Evolutionary conservation across 2,329 filamentous ascomycete genomes (phyloP), one percentile per base, ranked within the genome.

Genomic region (Bertia moriformis): DNA sequence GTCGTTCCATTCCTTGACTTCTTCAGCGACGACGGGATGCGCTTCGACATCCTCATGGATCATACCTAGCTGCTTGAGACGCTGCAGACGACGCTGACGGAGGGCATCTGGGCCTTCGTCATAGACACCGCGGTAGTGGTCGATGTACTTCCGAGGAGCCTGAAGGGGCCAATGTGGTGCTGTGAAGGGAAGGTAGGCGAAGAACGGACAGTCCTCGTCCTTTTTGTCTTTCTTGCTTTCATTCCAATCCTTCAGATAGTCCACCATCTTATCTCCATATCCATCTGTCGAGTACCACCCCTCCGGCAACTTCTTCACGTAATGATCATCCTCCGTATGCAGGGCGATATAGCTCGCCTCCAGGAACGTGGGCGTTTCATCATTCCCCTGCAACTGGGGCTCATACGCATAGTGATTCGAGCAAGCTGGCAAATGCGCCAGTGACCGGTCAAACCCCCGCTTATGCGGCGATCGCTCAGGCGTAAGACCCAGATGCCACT

Each of bases 151-250:
- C 38, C 59, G 52, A 0, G 72, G 71, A 0, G 71, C 71, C 46
- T 78, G 73, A 4, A 78, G 54, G 2, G 73, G 73, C 73, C 73
- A 78, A 45, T 78, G 73, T 2, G 73, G 73, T 0, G 73, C 73
- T 0, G 71, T 73, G 50, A 76, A 78, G 1, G 73, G 71, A 2
- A 73, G 57, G 48, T 75, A 77, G 2, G 57, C 71, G 46, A 77
- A 78, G 56, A 78, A 77, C 0, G 72, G 67, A n/a, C n/a, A n/a
- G 37, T 51, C 44, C 3, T 55, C 46, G 12, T 55, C 50, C 1
- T 48, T 29, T 7, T 15, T 10, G n/a, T 27, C 22, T 10, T n/a
- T 27, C 22, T 27, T 27, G 4, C 41, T 53, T 42, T 47, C 55
- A 43, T 49, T 63, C 55, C 69, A 63, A 38, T 69, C 64, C 24